phyloP scores from a whole-genome alignment of 495 filamentous ascomycete species.

The Acidomyces sp. region DNA sequence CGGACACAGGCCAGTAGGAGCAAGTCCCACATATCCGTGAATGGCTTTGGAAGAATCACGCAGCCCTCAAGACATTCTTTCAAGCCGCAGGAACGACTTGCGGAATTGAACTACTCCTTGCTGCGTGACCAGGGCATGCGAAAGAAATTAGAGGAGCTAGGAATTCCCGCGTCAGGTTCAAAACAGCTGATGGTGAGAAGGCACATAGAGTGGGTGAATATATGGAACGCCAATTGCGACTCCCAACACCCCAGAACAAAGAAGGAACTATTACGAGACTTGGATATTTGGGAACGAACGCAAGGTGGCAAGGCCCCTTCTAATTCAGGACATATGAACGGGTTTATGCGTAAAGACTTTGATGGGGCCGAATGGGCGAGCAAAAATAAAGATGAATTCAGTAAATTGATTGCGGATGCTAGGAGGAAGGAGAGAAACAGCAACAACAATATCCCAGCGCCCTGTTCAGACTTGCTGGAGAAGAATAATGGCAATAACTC shows the following conservation, averaged over 20 bases:
- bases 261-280: constrained; percentile 55
- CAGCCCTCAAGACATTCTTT: not conserved
- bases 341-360: constrained; percentile 67
- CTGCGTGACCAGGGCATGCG: constrained; percentile 61
- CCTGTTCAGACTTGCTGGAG: not conserved
- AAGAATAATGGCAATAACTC: not conserved
- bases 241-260: constrained; percentile 56
- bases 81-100: constrained; percentile 39
- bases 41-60: not conserved
- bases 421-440: constrained; percentile 29
- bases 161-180: constrained; percentile 59
- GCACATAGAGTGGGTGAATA: constrained; percentile 84
- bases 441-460: too few species aligned
- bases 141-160: constrained; percentile 69
- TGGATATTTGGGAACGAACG: constrained; percentile 74
- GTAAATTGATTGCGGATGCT: constrained; percentile 60
- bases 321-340: constrained; percentile 2
- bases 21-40: constrained; percentile 5
- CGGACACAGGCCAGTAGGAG: constrained; percentile 5
- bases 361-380: constrained; percentile 63
- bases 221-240: constrained; percentile 97
- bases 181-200: constrained; percentile 56
- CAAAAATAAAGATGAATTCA: constrained; percentile 60
- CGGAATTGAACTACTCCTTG: constrained; percentile 66
- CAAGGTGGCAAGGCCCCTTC: constrained; percentile 40